These are phyloP conservation scores for Salvia hispanica DNA, from an alignment of 257 asterid species.

Conservation along the genomic window DNA sequence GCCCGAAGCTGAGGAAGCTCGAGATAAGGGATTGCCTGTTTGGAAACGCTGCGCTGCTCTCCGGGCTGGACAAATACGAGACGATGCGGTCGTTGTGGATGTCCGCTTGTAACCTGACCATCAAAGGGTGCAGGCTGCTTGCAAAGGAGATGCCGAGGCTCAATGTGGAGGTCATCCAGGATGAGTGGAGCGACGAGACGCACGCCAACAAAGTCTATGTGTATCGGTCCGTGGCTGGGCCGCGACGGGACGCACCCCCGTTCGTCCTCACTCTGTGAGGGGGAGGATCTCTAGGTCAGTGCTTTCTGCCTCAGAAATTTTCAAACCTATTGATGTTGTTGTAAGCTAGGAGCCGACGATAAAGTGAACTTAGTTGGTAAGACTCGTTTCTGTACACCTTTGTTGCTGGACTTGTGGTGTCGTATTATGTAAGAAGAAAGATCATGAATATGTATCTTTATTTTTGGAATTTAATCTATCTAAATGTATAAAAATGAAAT, in stretches of 20 bases:
- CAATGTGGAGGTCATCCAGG: constrained; percentile 77
- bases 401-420: too few relatives aligned
- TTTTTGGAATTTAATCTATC: too few relatives aligned
- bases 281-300: too few relatives aligned
- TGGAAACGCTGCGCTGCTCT: constrained; percentile 67
- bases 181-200: constrained; percentile 47
- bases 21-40: constrained; percentile 89
- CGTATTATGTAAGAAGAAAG: too few relatives aligned
- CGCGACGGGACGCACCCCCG: constrained; percentile 77
- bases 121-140: constrained; percentile 62
- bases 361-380: too few relatives aligned
- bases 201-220: constrained; percentile 62
- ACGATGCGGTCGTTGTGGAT: constrained; percentile 84
- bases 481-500: too few relatives aligned
- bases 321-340: too few relatives aligned
- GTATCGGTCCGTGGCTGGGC: constrained; percentile 83
- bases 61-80: constrained; percentile 66
- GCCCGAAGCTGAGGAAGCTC: constrained; percentile 82
- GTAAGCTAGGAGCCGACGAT: too few relatives aligned
- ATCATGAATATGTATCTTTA: too few relatives aligned
- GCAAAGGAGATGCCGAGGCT: constrained; percentile 71
- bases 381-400: too few relatives aligned
- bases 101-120: constrained; percentile 68
- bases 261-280: constrained; percentile 70
- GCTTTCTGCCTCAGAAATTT: too few relatives aligned